phyloP scores from a whole-genome alignment of 768 basidiomycete species.

The Mycena metata region DNA sequence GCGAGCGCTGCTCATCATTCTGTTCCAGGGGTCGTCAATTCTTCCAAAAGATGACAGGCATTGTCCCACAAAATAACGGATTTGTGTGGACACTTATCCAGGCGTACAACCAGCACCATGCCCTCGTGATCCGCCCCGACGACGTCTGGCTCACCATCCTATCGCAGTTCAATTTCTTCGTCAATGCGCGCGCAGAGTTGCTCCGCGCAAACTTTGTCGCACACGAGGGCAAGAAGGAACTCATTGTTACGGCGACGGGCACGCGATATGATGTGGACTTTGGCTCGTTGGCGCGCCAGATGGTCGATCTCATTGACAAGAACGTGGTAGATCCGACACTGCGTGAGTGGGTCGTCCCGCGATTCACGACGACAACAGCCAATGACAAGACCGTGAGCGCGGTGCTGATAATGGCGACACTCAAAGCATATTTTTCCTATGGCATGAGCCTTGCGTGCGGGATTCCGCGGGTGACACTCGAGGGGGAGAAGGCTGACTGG shows the following conservation, averaged over 20 bases:
- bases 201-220: slow-evolving; percentile 44
- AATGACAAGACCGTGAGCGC: slow-evolving; percentile 34
- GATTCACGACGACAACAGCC: slow-evolving; percentile 47
- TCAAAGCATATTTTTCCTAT: slow-evolving; percentile 43
- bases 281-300: slow-evolving; percentile 42
- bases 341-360: slow-evolving; percentile 45
- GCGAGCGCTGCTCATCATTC: neutral
- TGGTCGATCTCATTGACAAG: slow-evolving; percentile 30
- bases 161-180: slow-evolving; percentile 46
- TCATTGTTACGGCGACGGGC: slow-evolving; percentile 36
- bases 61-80: slow-evolving; percentile 35
- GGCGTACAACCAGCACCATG: slow-evolving; percentile 45
- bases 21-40: neutral
- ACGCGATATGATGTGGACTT: slow-evolving; percentile 40
- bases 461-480: slow-evolving; percentile 35
- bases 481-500: slow-evolving; percentile 42
- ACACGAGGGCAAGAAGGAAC: slow-evolving; percentile 40
- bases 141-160: slow-evolving; percentile 55
- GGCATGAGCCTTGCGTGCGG: slow-evolving; percentile 36
- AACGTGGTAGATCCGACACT: slow-evolving; percentile 41
- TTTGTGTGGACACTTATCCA: slow-evolving; percentile 42
- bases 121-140: slow-evolving; percentile 55
- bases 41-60: neutral
- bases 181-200: slow-evolving; percentile 45
- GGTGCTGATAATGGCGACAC: slow-evolving; percentile 44